These are phyloP conservation scores for Pythium vanterpoolii DNA, from an alignment of 352 stramenopile species.

Conservation along the genomic window DNA sequence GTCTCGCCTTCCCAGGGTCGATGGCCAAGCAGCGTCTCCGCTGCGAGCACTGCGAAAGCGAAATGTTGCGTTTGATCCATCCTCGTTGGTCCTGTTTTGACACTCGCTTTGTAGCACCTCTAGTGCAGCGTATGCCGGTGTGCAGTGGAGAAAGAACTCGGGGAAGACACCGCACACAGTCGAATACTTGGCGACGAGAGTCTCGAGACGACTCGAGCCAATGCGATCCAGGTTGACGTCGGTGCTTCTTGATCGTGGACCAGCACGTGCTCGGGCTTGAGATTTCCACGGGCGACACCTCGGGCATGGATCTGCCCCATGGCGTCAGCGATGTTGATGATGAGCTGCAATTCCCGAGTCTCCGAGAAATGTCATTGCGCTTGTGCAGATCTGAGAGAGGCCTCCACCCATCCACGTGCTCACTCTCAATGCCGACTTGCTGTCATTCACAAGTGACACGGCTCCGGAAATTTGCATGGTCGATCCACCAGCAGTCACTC, in stretches of 20 bases:
- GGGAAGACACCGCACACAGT: neutral
- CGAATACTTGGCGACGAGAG: neutral
- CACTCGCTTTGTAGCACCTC: constrained; percentile 9
- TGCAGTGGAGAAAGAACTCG: constrained; percentile 5
- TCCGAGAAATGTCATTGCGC: neutral
- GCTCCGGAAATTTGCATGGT: neutral
- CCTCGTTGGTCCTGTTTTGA: neutral
- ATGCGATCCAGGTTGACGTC: neutral
- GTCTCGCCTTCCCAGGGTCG: constrained; percentile 7
- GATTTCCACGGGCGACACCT: neutral
- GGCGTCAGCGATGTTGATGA: neutral
- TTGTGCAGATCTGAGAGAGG: neutral
- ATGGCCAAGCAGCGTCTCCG: neutral
- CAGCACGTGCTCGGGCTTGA: neutral
- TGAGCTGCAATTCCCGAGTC: neutral
- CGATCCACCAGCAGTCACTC: neutral
- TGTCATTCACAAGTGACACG: neutral
- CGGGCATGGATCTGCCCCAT: neutral
- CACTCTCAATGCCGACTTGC: neutral
- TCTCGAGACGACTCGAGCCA: neutral
- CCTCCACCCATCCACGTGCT: neutral
- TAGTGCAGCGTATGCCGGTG: constrained; percentile 6
- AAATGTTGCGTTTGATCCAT: constrained; percentile 7
- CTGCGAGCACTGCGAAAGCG: neutral
- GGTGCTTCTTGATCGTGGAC: neutral